A percentile compares a stretch with the other conserved stretches of the same genome.
Conservation (phyloP, 106 monocot genomes). For the Apostasia shenzhenica region DNA sequence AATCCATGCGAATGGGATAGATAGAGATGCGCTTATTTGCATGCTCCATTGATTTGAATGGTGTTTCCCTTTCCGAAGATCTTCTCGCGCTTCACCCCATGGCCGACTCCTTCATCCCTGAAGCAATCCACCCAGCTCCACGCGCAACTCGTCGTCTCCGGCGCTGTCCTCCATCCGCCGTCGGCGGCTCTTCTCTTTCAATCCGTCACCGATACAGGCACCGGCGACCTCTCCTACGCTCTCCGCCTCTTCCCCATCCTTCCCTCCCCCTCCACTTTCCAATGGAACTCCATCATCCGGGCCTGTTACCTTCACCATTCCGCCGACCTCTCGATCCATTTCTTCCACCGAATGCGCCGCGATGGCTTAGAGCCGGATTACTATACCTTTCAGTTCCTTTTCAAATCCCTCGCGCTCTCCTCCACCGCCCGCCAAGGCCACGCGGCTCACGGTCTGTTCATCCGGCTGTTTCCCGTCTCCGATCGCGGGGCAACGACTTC, state of each 20-base stretch:
- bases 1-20: too few relatives aligned
- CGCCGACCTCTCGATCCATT: slow-evolving; percentile 20
- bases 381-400: slow-evolving; percentile 47
- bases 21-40: too few relatives aligned
- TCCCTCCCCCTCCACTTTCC: slow-evolving; percentile 34
- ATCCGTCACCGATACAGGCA: slow-evolving; percentile 17
- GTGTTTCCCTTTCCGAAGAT: not conserved
- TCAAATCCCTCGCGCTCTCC: slow-evolving; percentile 33
- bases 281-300: slow-evolving; percentile 45
- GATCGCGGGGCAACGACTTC: slow-evolving; percentile 17
- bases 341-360: slow-evolving; percentile 36
- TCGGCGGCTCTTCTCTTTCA: slow-evolving; percentile 26
- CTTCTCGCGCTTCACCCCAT: slow-evolving; percentile 18
- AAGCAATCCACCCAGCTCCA: slow-evolving; percentile 41
- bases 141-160: slow-evolving; percentile 25
- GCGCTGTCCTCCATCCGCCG: slow-evolving; percentile 11
- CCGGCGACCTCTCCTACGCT: slow-evolving; percentile 16
- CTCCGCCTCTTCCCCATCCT: slow-evolving; percentile 34
- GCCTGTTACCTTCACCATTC: slow-evolving; percentile 5
- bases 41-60: not conserved
- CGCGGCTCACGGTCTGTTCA: slow-evolving; percentile 34
- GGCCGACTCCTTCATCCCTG: slow-evolving; percentile 36
- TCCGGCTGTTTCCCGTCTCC: slow-evolving; percentile 18
- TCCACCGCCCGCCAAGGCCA: slow-evolving; percentile 8
- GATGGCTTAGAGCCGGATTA: slow-evolving; percentile 18